Evolutionary conservation across 2,329 filamentous ascomycete genomes (phyloP).

Genomic region (Phialocephala subalpina): DNA sequence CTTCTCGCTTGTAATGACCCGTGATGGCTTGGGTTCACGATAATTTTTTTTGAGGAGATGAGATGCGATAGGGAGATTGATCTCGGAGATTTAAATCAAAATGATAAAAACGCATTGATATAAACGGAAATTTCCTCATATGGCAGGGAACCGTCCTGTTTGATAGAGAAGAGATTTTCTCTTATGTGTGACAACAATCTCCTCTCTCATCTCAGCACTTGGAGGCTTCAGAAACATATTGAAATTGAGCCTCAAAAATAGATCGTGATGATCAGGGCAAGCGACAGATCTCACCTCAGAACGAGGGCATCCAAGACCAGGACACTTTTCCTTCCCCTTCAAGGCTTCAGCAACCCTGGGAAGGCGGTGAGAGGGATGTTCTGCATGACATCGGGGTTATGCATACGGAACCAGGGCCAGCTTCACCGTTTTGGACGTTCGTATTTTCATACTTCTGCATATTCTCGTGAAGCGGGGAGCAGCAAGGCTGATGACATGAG

Average conservation of each 20-base stretch:
- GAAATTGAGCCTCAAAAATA: background rate
- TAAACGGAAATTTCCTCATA: background rate
- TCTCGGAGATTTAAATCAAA: background rate
- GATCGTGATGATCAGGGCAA: background rate
- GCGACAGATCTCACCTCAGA: background rate
- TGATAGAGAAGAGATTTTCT: no score
- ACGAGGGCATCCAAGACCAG: background rate
- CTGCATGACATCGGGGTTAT: background rate
- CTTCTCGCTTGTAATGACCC: background rate
- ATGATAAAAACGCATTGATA: background rate
- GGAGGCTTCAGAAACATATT: background rate
- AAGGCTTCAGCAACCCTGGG: background rate
- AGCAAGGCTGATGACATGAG: conserved; percentile 8
- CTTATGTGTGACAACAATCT: no score
- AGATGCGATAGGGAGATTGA: background rate
- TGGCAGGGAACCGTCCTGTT: no score
- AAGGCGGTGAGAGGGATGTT: conserved; percentile 7
- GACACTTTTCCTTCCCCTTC: background rate
- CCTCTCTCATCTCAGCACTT: background rate
- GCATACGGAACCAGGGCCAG: background rate
- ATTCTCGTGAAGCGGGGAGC: background rate
- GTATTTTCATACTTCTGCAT: background rate
- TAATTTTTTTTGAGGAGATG: no score
- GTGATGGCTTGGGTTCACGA: background rate
- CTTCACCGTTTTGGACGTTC: background rate